A percentile compares a stretch with the other conserved stretches of the same genome.
phyloP scores from a whole-genome alignment of 257 asterid species.

The Solanum clarkiae region DNA sequence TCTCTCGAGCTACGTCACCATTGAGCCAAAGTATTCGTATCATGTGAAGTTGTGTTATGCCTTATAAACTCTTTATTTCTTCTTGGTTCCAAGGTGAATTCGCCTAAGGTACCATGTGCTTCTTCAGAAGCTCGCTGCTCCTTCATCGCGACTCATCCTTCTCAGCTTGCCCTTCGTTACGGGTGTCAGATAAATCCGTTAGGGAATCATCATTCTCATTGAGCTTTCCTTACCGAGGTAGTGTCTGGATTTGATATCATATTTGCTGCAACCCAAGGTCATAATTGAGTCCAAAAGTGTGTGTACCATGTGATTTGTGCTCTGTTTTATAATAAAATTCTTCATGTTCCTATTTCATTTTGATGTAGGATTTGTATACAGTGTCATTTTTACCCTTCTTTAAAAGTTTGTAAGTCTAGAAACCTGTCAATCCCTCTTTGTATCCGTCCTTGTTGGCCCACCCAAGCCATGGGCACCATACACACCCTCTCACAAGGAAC shows the following conservation, averaged over 20 bases:
- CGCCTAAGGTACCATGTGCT: background rate
- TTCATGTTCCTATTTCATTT: background rate
- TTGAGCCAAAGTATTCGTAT: background rate
- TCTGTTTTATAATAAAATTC: background rate
- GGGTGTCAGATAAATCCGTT: background rate
- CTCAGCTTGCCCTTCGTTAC: background rate
- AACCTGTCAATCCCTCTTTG: background rate
- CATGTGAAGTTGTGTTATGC: background rate
- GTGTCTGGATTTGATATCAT: background rate
- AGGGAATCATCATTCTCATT: background rate
- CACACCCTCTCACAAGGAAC: background rate
- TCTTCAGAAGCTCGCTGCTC: background rate
- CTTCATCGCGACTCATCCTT: background rate
- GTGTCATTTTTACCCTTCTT: background rate
- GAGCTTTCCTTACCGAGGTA: background rate
- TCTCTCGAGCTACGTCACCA: background rate
- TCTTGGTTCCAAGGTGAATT: background rate
- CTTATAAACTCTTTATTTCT: background rate
- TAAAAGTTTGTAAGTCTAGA: background rate
- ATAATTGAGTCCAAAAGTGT: background rate
- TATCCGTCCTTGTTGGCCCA: background rate
- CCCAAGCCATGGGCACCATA: background rate
- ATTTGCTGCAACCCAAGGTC: background rate
- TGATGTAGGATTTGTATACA: background rate
- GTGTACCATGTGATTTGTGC: background rate